Evolutionary conservation across 768 basidiomycete genomes (phyloP), one percentile per base, ranked within the genome.

Genomic region (Trametes gibbosa): DNA sequence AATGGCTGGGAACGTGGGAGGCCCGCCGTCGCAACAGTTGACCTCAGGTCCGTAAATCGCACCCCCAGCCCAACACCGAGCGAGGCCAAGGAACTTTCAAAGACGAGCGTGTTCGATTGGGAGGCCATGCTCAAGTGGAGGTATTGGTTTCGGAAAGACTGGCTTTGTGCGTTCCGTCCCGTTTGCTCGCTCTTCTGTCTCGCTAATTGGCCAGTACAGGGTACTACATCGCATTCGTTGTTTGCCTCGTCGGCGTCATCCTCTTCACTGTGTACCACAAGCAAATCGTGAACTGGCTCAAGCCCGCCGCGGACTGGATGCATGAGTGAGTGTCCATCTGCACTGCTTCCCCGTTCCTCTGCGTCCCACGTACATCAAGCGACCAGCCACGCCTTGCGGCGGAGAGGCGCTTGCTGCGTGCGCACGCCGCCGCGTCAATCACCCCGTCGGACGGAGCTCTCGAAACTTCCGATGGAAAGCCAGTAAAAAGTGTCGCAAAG

Each of bases 221-320:
- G 73, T 74, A 75, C 63, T 75, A 75, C 56, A 65, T 74, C 37
- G 52, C 63, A n/a, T 62, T 56, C 35, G 35, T 63, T 34, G 32
- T 69, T 60, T 69, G 75, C 14, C 56, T 74, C 17, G 68, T 74
- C 53, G 49, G 75, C 21, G 70, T 73, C 40, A 71, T 71, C 29
- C 72, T 81, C 56, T 71, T 79, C 69, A 75, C 75, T 8, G 65
- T 78, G 34, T 78, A 76, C 66, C 79, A 83, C 68, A 73, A 74
- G 23, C 68, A 76, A 76, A 92, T 95, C 62, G 86, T 93, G 4
- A 54, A 79, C 10, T 84, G 81, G 81, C 76, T 93, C 47, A 83
- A 77, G 25, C 89, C 89, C 0, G 77, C 79, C 5, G 86, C 89
- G 0, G 75, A 79, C 29, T 84, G 82, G 83, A 73, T 92, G 65